Base-by-base conservation (phyloP, 2,329 filamentous ascomycete species). In the Colletotrichum phormii region DNA sequence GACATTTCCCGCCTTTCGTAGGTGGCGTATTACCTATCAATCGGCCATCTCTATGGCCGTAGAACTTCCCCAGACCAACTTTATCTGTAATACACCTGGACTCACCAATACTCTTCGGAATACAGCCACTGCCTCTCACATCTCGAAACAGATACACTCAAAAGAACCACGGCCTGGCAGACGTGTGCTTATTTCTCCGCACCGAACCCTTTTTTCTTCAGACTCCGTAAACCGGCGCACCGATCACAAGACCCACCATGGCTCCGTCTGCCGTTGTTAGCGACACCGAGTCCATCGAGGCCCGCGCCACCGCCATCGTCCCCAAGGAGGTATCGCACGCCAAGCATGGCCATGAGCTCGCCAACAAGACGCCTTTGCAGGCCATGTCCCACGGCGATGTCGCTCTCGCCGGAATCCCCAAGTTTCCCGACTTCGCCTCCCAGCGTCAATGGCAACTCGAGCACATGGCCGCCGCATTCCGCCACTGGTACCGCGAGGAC, bases 391-490 rank as follows among this genome's bases (percentile, higher is more conserved):
- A 82, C 51, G 81, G 81, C 33, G 78, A 79, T 15, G 74, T 81
- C 31, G 79, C 65, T 24, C 35, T 67, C 13, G 57, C 75, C 78
- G 80, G 81, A 15, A 81, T 82, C 67, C 81, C 81, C 18, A 79
- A 75, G 6, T 82, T 81, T 74, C 77, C 78, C 31, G 76, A 68
- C 58, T 81, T 77, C 68, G 75, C 72, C 13, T 76, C 75, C 46
- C 77, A 92, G 67, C 88, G 91, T n/a, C 83, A 85, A 76, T 75
- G 75, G 75, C 71, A 89, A 72, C 84, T 92, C 4, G 86, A 89
- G 49, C 90, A 93, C 78, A 91, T 92, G 84, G 89, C 90, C 7
- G 87, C 88, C 4, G 91, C 90, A 4, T 94, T 94, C 81, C 89
- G 92, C 33, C 87, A 92, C 78, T 93, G 92, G 79, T 86, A 90